Evolutionary conservation across 2,329 filamentous ascomycete species (phyloP).

Genomic region (Arthrobotrys entomopaga): DNA sequence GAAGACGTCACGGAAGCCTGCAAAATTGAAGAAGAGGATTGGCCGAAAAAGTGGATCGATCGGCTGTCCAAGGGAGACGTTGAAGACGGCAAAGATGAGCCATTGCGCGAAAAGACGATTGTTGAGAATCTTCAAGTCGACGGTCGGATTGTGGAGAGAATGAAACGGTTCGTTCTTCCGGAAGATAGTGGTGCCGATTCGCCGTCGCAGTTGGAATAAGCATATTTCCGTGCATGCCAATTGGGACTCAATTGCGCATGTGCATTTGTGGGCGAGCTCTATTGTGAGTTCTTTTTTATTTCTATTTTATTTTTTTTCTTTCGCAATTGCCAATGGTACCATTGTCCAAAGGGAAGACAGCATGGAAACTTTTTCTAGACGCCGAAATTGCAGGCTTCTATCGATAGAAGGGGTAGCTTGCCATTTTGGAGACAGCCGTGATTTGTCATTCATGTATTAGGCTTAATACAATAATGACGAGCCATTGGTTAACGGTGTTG

Average conservation of each 20-base stretch:
- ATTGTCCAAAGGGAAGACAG: not conserved
- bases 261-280: not conserved
- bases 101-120: conserved; percentile 50
- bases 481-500: conserved; percentile 26
- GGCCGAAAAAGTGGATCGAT: conserved; percentile 51
- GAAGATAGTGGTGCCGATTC: conserved; percentile 34
- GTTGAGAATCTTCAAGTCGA: conserved; percentile 49
- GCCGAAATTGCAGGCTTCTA: conserved; percentile 34
- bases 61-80: conserved; percentile 20
- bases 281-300: not conserved
- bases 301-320: conserved; percentile 5
- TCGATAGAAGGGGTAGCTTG: conserved; percentile 41
- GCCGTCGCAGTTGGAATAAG: conserved; percentile 41
- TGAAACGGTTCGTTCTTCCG: conserved; percentile 55
- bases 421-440: conserved; percentile 37
- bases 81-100: conserved; percentile 51
- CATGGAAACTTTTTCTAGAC: conserved; percentile 37
- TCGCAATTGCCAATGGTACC: conserved; percentile 11
- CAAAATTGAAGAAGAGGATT: conserved; percentile 51
- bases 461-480: conserved; percentile 45
- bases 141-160: conserved; percentile 50
- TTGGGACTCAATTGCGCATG: no score
- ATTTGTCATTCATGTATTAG: conserved; percentile 53
- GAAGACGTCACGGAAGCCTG: conserved; percentile 46
- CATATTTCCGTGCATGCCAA: conserved; percentile 8